phyloP scores from a whole-genome alignment of 352 stramenopile genomes.

The Aphanomyces invadans region DNA sequence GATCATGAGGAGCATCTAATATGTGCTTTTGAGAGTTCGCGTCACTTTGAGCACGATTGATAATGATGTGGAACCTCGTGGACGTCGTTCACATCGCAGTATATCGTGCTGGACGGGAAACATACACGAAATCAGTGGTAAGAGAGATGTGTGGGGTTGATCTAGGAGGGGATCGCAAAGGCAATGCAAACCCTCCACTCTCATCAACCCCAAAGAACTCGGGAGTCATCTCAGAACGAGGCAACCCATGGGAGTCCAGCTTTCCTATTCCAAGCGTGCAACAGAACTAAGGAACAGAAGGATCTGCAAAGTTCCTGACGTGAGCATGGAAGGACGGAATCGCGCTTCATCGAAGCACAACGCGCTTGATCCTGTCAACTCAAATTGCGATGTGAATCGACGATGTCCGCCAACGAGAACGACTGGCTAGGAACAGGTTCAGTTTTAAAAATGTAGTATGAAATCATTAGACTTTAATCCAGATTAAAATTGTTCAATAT shows the following conservation, averaged over 20 bases:
- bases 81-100: constrained; percentile 16
- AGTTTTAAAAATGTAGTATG: neutral
- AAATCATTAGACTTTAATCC: constrained; percentile 10
- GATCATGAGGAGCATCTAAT: constrained; percentile 25
- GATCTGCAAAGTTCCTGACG: constrained; percentile 22
- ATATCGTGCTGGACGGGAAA: constrained; percentile 21
- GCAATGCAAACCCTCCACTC: constrained; percentile 11
- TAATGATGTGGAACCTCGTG: constrained; percentile 14
- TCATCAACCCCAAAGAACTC: constrained; percentile 25
- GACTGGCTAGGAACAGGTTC: neutral
- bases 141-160: constrained; percentile 23
- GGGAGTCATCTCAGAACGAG: constrained; percentile 20
- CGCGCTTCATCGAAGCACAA: neutral
- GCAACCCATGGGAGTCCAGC: constrained; percentile 2
- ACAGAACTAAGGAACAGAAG: constrained; percentile 23
- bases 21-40: constrained; percentile 27
- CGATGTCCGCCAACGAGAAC: neutral
- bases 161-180: constrained; percentile 19
- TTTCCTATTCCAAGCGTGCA: constrained; percentile 23
- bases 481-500: neutral
- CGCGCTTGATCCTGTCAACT: neutral
- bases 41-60: constrained; percentile 25
- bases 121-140: neutral
- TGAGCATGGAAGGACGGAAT: constrained; percentile 21
- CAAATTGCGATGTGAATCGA: constrained; percentile 20